These are phyloP conservation scores for Phaffia australis DNA, from an alignment of 768 basidiomycete genomes.

Conservation along the genomic window DNA sequence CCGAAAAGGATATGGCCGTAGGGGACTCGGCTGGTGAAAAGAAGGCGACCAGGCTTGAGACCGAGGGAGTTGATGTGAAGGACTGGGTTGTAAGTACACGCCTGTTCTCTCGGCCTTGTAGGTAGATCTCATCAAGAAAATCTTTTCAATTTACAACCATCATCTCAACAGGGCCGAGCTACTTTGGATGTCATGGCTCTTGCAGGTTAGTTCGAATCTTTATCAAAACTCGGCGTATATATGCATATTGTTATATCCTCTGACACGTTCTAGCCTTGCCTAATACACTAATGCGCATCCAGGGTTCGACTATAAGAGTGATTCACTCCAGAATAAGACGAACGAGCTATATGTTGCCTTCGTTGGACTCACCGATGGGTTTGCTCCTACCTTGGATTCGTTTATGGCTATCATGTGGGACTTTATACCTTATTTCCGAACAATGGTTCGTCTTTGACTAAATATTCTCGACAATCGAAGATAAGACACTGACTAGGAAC, in stretches of 20 bases:
- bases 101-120: not conserved
- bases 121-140: no score
- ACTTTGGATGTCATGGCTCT: constrained; percentile 21
- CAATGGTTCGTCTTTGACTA: not conserved
- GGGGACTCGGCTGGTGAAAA: not conserved
- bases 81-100: constrained; percentile 10
- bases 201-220: not conserved
- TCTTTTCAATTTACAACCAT: no score
- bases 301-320: constrained; percentile 21
- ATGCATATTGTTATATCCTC: not conserved
- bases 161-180: not conserved
- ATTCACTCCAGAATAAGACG: constrained; percentile 7
- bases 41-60: not conserved
- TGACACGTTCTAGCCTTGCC: not conserved
- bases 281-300: not conserved
- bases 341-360: constrained; percentile 20
- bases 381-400: constrained; percentile 3
- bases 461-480: not conserved
- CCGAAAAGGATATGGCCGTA: not conserved
- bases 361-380: not conserved
- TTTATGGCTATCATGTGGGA: constrained; percentile 13
- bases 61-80: constrained; percentile 15
- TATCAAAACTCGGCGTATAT: no score
- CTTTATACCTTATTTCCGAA: constrained; percentile 11
- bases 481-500: not conserved